Conservation (phyloP, 225 moss, liverwort and hornwort species). For the Climacium dendroides region DNA sequence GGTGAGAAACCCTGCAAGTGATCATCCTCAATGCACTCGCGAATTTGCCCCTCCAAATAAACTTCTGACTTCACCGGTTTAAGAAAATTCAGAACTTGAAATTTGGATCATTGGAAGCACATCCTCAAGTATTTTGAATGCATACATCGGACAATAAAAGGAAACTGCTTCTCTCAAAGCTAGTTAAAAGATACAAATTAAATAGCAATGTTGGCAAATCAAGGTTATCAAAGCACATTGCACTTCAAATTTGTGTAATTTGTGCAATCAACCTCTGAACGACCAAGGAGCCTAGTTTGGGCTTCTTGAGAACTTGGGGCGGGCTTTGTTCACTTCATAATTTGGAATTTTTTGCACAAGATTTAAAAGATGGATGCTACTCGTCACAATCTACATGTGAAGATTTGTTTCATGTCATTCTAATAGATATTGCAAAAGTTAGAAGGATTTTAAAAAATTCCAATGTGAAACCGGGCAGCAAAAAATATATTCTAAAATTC, state of each 20-base stretch:
- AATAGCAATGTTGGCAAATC: accelerated
- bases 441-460: too few species aligned
- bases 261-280: too few species aligned
- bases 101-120: neutral
- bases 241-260: neutral
- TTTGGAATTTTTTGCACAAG: too few species aligned
- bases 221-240: neutral
- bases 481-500: too few species aligned
- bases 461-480: too few species aligned
- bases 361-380: too few species aligned
- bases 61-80: neutral
- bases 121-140: neutral
- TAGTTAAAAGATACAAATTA: neutral
- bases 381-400: too few species aligned
- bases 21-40: neutral
- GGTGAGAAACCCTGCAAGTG: neutral
- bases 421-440: too few species aligned
- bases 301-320: too few species aligned
- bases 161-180: neutral
- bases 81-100: neutral
- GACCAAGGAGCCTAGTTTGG: too few species aligned
- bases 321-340: too few species aligned
- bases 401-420: too few species aligned
- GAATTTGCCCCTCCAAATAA: neutral
- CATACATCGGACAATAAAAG: neutral